Conservation (phyloP, 73 alveolate genomes). For the Paramecium pentaurelia region DNA sequence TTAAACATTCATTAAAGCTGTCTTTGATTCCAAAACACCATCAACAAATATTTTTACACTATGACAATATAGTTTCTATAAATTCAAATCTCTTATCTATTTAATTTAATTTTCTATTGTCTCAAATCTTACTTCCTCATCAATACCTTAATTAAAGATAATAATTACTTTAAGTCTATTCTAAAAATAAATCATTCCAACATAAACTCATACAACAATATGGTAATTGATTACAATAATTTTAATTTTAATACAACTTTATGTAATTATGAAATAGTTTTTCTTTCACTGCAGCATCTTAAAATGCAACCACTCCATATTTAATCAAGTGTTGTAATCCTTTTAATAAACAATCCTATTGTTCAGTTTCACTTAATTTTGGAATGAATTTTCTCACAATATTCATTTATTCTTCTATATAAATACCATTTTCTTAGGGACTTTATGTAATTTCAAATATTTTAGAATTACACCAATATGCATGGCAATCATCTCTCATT, state of each 20-base stretch:
- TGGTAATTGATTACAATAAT: neutral
- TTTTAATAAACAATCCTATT: neutral
- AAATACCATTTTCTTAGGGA: neutral
- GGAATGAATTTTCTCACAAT: neutral
- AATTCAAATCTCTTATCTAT: neutral
- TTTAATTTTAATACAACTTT: neutral
- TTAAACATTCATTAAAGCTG: neutral
- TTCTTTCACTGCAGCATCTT: constrained; percentile 9
- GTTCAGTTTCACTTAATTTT: neutral
- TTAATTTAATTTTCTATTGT: neutral
- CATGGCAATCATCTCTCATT: constrained; percentile 38
- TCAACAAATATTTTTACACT: neutral
- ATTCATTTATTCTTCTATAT: neutral
- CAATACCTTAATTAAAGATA: neutral
- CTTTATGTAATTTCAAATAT: neutral
- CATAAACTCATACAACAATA: neutral
- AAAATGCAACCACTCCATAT: neutral
- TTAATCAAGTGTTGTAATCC: neutral
- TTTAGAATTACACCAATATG: constrained; percentile 16
- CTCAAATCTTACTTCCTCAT: neutral
- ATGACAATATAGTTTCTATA: neutral
- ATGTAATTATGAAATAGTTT: neutral
- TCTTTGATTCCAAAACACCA: neutral
- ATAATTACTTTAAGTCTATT: neutral
- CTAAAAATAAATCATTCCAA: neutral